Conservation (phyloP, 208 protist species). For the Leptomonas pyrrhocoris region DNA sequence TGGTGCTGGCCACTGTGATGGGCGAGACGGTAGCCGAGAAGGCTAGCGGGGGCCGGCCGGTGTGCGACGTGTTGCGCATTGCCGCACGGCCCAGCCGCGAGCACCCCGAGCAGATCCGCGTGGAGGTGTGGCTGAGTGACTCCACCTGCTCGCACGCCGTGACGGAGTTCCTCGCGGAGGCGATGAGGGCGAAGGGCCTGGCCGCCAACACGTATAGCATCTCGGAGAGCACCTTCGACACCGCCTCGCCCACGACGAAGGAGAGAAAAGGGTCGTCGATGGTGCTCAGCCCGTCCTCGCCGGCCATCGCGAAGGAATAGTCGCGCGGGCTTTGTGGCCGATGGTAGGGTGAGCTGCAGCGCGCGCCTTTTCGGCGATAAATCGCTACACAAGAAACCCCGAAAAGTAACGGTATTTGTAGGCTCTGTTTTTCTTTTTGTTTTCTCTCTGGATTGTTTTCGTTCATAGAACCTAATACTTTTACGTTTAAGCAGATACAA, state of each 20-base stretch:
- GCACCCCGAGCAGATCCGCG: conserved; percentile 64
- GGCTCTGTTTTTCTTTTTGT: conserved; percentile 3
- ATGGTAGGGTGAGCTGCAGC: too few species aligned
- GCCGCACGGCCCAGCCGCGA: conserved; percentile 68
- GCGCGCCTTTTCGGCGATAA: too few species aligned
- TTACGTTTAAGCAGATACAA: background rate
- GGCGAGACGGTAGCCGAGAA: conserved; percentile 71
- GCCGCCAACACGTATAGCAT: conserved; percentile 57
- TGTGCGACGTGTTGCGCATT: conserved; percentile 89
- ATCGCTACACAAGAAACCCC: too few species aligned
- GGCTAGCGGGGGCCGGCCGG: conserved; percentile 53
- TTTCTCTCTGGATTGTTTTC: background rate
- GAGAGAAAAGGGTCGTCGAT: conserved; percentile 16
- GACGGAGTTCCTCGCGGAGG: conserved; percentile 47
- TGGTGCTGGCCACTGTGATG: conserved; percentile 72
- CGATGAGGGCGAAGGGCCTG: conserved; percentile 55
- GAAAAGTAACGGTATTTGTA: background rate
- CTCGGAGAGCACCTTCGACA: conserved; percentile 62
- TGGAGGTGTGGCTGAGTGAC: conserved; percentile 90
- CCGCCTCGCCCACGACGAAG: conserved; percentile 35
- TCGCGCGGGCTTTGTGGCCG: too few species aligned
- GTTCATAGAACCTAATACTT: background rate
- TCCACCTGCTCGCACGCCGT: conserved; percentile 58
- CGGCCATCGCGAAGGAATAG: conserved; percentile 17
- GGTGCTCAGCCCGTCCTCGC: conserved; percentile 3